Base-by-base conservation (phyloP, 305 asterid genomes). In the Rubia balearica region DNA sequence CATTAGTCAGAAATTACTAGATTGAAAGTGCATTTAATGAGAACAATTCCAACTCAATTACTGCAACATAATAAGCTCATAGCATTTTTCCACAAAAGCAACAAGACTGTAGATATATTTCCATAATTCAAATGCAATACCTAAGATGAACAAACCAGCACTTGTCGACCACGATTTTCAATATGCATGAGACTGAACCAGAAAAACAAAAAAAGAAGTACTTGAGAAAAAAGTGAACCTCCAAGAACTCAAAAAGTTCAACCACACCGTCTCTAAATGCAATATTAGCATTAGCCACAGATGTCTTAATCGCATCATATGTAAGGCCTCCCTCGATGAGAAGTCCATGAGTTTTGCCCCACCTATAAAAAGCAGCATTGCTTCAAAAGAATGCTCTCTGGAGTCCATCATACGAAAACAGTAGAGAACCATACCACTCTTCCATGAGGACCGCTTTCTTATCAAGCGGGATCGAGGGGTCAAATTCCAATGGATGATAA, bases 401-500 rank as follows among this genome's bases (percentile, higher is more conserved):
- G 59, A 38, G 71, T 40, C 55, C 57, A 69, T 61, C 60, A 74
- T 65, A 19, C 36, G 42, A n/a, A 27, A 49, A 69, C 36, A 67
- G 24, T 40, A 57, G 76, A 77, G 53, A 76, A 22, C 45, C 86
- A 16, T 88, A 92, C 98, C 98, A 92, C 87, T 89, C 96, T 81
- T 86, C 96, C 98, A 92, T 92, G 78, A 89, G 96, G 75, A 81
- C 83, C 53, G 94, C 86, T 83, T 89, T 89, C 91, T 84, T 84
- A 53, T 87, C 91, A 69, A 89, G 89, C 14, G 96, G 98, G 75
- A 92, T 83, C 12, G 85, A 63, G 0, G 96, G 98, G 73, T 88
- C 92, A 75, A 88, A 85, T 81, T 92, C 98, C 77, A 91, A 64
- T 67, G 98, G 98, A 81, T 88, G 98, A 79, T 92, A 92, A 81